Base-by-base conservation (phyloP, 306 rosid genomes). In the Benincasa hispida region DNA sequence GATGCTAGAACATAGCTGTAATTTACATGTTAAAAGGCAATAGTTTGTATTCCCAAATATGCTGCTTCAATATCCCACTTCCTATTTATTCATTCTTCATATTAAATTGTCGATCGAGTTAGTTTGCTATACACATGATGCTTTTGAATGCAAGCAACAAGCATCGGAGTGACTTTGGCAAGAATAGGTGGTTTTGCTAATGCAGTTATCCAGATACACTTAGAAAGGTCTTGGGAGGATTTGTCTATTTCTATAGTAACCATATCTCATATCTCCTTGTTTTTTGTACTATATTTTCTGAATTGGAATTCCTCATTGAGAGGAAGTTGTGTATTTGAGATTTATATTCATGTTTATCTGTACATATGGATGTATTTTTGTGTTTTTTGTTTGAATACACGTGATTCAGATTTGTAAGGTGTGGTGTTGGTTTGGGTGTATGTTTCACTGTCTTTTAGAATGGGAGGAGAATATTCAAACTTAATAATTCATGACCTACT, bases 1-100 rank as follows among this genome's bases (percentile, higher is more conserved):
- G 97, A 81, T 89, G 93, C 86, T 88, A 82, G 76, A 32, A 72
- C 47, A 48, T 50, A 72, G 60, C 30, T 48, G 58, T 47, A 28
- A 48, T 28, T 25, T 48, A 72, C 59, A 18, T 27, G 25, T 48
- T 27, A 72, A 42, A 70, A 45, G 25, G 13, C 41, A 15, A 5
- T 45, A 72, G 76, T 72, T 72, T 18, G 59, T 72, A 5, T 25
- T 45, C 25, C 58, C 25, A n/a, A 69, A 3, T 27, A 24, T 8
- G 15, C 59, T 30, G 22, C 24, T 5, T 68, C 55, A 30, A 17
- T 72, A 48, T 48, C 4, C 76, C 58, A 72, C 59, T 50, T 51
- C 30, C 76, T 17, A 47, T 72, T 72, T 30, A 27, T 72, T 72
- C 76, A 72, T 72, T 72, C 60, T 72, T 72, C 59, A 27, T 72